Percentiles rank a stretch among this genome's conserved stretches.
Evolutionary conservation across 1,139 yeast species (phyloP).

Genomic region (Sugiyamaella grinbergsii): DNA sequence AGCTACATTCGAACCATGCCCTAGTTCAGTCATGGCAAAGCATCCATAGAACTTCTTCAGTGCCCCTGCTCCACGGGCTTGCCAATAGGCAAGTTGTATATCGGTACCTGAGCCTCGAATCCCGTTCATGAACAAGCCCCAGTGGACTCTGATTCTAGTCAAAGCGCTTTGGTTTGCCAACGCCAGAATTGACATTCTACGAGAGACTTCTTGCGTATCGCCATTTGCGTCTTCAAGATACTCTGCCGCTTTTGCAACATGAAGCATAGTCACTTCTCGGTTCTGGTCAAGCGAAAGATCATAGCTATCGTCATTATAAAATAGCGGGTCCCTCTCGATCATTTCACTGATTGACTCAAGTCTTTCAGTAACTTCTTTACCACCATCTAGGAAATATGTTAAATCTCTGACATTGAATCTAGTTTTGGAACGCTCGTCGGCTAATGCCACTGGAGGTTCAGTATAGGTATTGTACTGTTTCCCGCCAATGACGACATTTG

Average conservation of each 20-base stretch:
- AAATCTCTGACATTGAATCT: slow-evolving; percentile 51
- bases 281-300: slow-evolving; percentile 54
- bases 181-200: slow-evolving; percentile 47
- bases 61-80: slow-evolving; percentile 64
- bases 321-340: slow-evolving; percentile 60
- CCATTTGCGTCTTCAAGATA: slow-evolving; percentile 53
- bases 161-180: slow-evolving; percentile 60
- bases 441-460: slow-evolving; percentile 45
- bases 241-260: slow-evolving; percentile 52
- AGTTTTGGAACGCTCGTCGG: slow-evolving; percentile 53
- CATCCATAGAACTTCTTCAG: slow-evolving; percentile 79
- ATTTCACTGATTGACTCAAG: slow-evolving; percentile 51
- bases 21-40: slow-evolving; percentile 92
- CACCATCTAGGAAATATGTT: slow-evolving; percentile 59
- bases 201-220: slow-evolving; percentile 42
- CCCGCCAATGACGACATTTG: slow-evolving; percentile 38
- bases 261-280: slow-evolving; percentile 55
- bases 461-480: slow-evolving; percentile 40
- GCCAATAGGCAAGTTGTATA: slow-evolving; percentile 67
- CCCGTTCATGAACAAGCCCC: slow-evolving; percentile 69
- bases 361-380: slow-evolving; percentile 49
- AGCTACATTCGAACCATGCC: slow-evolving; percentile 93
- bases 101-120: slow-evolving; percentile 73
- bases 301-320: slow-evolving; percentile 53
- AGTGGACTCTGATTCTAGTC: slow-evolving; percentile 70